phyloP scores from a whole-genome alignment of 352 stramenopile genomes.

The Plasmopara viticola region DNA sequence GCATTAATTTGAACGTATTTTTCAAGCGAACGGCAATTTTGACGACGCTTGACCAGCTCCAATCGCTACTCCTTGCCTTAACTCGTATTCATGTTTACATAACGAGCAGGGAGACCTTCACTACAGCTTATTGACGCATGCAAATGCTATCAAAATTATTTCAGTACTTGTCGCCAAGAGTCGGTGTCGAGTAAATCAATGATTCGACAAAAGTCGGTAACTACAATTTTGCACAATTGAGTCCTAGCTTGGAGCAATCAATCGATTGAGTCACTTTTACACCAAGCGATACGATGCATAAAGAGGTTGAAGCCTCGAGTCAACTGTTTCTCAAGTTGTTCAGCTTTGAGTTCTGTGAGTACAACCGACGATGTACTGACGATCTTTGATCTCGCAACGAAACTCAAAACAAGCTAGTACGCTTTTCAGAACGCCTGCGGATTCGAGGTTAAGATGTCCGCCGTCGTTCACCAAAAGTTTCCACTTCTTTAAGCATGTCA shows the following conservation, averaged over 20 bases:
- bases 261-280: background rate
- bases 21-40: constrained; percentile 49
- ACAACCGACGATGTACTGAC: constrained; percentile 29
- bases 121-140: constrained; percentile 41
- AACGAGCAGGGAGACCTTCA: constrained; percentile 52
- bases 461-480: constrained; percentile 21
- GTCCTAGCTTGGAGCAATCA: constrained; percentile 11
- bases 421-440: constrained; percentile 6
- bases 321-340: constrained; percentile 44
- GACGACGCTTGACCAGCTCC: constrained; percentile 61
- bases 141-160: constrained; percentile 41
- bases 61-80: constrained; percentile 40
- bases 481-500: constrained; percentile 36
- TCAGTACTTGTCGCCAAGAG: constrained; percentile 28
- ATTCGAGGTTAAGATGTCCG: constrained; percentile 10
- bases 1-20: constrained; percentile 23
- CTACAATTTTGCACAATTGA: constrained; percentile 10
- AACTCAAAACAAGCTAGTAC: constrained; percentile 30
- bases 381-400: constrained; percentile 53
- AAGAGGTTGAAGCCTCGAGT: constrained; percentile 37
- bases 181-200: constrained; percentile 22
- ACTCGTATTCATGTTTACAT: constrained; percentile 31
- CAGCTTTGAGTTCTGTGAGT: constrained; percentile 39
- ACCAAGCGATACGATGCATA: constrained; percentile 9
- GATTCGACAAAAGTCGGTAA: constrained; percentile 9